Evolutionary conservation across 176 grass and related monocot genomes (phyloP).

Genomic region (Musa itinerans): DNA sequence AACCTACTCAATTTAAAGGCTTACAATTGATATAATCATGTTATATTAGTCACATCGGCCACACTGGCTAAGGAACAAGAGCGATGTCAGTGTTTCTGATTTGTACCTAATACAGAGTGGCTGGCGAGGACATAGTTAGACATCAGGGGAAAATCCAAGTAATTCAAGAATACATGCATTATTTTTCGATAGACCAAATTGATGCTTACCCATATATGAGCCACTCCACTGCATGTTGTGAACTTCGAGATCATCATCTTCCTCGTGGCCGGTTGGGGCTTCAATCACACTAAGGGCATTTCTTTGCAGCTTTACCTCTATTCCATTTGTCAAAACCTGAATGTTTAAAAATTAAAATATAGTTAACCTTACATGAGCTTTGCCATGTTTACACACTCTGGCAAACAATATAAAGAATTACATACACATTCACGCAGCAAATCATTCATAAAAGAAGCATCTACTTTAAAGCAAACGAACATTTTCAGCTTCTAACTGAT

Average conservation of each 20-base stretch:
- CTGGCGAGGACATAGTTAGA: not conserved
- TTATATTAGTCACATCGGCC: not conserved
- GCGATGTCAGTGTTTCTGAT: not conserved
- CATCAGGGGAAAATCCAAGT: not conserved
- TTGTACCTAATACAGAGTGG: not conserved
- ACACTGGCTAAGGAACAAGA: not conserved
- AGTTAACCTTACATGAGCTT: not conserved
- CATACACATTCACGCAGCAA: not conserved
- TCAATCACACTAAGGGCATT: conserved; percentile 8
- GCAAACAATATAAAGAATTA: not conserved
- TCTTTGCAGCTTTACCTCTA: conserved; percentile 5
- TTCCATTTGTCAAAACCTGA: conserved; percentile 8
- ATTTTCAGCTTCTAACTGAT: not conserved
- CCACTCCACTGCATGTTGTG: not conserved
- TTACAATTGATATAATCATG: not conserved
- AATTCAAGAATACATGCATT: not conserved
- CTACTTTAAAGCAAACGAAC: not conserved
- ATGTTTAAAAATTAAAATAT: not conserved
- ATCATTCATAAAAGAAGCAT: not conserved
- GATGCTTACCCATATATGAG: not conserved
- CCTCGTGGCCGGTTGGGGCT: not conserved
- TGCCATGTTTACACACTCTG: not conserved
- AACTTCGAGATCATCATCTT: not conserved
- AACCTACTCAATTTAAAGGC: not conserved
- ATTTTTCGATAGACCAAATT: not conserved